Base-by-base conservation (phyloP, 1,139 yeast species). In the Yamadazyma diospyri region DNA sequence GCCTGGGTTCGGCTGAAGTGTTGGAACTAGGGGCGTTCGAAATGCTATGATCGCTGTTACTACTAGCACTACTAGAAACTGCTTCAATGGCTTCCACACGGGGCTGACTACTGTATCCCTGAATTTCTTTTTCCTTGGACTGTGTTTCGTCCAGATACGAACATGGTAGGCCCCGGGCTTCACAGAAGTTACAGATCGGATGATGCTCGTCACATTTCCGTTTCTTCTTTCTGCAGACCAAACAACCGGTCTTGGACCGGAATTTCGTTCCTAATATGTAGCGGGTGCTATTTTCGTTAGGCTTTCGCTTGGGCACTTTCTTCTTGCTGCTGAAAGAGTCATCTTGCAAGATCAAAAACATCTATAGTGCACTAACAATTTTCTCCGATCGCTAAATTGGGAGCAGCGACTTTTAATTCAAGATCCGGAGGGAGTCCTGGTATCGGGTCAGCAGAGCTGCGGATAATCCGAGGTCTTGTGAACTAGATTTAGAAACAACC, bases 191-290 rank as follows among this genome's bases (percentile, higher is more conserved):
- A 41, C 63, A 57, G 4, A 32, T 30, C 1, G 63, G 63, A 30
- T 49, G 51, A 7, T 33, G 34, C 39, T 57, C 62, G 37, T 57
- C 61, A 36, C 63, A 57, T 34, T 55, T 56, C 32, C 55, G 42
- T 35, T 47, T 48, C 27, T 50, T 33, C 29, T 44, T 41, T 27
- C 50, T 39, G 29, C 55, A 50, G 14, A 35, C 40, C 14, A 43
- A 20, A 34, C 55, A 50, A 0, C 55, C 55, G 21, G 45, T 44
- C 30, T 44, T 41, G 6, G 53, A 47, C 27, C 55, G 23, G 27
- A 41, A 38, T 16, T 41, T 41, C 10, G 38, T 41, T 5, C 47
- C 47, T n/a, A 35, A 14, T 3, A 43, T 38, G 12, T 34, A 38
- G 12, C 34, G 29, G 8, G 39, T 28, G 19, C 16, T 33, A 13